Evolutionary conservation across 2,329 filamentous ascomycete species (phyloP).

Genomic region (Simplicillium sp.): DNA sequence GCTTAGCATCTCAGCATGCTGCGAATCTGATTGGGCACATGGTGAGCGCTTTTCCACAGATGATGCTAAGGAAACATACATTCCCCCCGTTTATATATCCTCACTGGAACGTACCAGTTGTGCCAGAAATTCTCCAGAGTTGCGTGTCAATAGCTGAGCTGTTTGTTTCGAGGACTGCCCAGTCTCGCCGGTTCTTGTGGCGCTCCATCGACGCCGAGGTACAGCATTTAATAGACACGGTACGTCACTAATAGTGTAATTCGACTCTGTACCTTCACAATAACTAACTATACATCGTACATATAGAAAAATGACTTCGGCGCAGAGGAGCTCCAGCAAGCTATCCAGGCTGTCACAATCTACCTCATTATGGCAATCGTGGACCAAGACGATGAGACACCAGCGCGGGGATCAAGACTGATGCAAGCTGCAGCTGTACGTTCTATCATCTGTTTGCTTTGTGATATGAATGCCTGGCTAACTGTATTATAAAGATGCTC

Average conservation of each 20-base stretch:
- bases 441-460: too few relatives aligned
- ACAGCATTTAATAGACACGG: constrained; percentile 11
- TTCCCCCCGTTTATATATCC: constrained; percentile 22
- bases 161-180: constrained; percentile 12
- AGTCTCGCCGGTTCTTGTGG: constrained; percentile 17
- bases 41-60: constrained; percentile 17
- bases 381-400: constrained; percentile 7
- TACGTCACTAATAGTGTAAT: constrained; percentile 1
- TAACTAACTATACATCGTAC: neutral
- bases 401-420: constrained; percentile 2
- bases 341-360: constrained; percentile 14
- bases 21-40: constrained; percentile 14
- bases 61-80: constrained; percentile 19
- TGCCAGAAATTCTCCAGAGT: constrained; percentile 13
- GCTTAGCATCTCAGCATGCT: constrained; percentile 8
- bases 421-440: constrained; percentile 12
- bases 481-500: too few relatives aligned
- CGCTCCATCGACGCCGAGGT: constrained; percentile 14
- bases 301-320: constrained; percentile 3
- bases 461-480: too few relatives aligned
- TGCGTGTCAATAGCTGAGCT: constrained; percentile 17
- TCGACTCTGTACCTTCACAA: too few relatives aligned
- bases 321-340: constrained; percentile 9
- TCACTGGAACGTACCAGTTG: constrained; percentile 11
- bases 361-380: constrained; percentile 21